Evolutionary conservation across 495 filamentous ascomycete genomes (phyloP), one percentile per base, ranked within the genome.

Genomic region (Chaetomidium leptoderma): DNA sequence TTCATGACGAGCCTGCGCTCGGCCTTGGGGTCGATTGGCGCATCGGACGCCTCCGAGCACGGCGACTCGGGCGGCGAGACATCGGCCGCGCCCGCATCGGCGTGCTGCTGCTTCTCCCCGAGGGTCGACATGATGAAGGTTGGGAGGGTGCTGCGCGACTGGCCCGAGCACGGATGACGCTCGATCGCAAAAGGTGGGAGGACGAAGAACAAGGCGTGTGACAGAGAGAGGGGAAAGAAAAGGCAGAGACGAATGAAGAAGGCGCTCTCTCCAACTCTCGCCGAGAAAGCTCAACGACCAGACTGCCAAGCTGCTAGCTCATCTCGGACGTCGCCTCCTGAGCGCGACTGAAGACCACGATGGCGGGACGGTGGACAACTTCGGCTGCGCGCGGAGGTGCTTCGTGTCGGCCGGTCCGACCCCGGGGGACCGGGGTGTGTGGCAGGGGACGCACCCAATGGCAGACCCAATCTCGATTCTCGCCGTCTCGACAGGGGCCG

Each of bases 1-100:
- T 75, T 75, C 36, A 62, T 58, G 24, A 72, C 56, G 2, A 75
- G 66, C 19, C 60, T 58, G 7, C 62, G 56, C 51, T 67, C 70
- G 19, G 68, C 67, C 46, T 47, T 32, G 23, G 62, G 57, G 23
- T 66, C 59, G 27, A 62, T 53, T 23, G 43, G 32, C 26, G 33
- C 49, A 21, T 56, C 51, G 24, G 23, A 53, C 35, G 35, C 42
- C 2, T 29, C 49, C 24, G 49, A 53, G 36, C 23, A 29, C 8
- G 49, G n/a, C 24, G 49, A 40, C 24, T n/a, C 10, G 48, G 21
- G 48, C 32, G 19, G 8, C 21, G 21, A 23, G 33, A 35, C 17
- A 24, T 14, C 32, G 30, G 21, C 11, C 10, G 24, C 6, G 8
- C 0, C 49, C 49, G 10, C 49, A 17, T 53, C 49, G 24, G 24